A percentile compares a stretch with the other conserved stretches of the same genome.
Evolutionary conservation across 345 rosid genomes (phyloP).

Genomic region (Microthlaspi erraticum): DNA sequence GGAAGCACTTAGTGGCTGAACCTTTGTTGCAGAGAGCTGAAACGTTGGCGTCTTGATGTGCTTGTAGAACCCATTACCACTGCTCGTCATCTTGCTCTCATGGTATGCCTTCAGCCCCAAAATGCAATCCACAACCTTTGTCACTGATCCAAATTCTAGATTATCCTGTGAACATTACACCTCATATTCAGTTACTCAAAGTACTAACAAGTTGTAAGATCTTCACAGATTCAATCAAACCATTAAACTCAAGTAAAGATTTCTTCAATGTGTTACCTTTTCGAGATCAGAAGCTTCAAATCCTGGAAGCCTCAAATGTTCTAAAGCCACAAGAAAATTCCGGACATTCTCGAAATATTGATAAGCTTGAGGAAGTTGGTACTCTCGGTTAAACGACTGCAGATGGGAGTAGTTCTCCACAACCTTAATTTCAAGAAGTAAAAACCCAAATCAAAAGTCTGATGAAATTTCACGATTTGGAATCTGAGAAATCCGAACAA

Average conservation of each 20-base stretch:
- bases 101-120: slow-evolving; percentile 75
- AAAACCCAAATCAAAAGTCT: not conserved
- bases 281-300: slow-evolving; percentile 97
- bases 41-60: slow-evolving; percentile 66
- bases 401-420: slow-evolving; percentile 66
- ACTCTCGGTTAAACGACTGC: slow-evolving; percentile 58
- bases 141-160: slow-evolving; percentile 75
- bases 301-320: slow-evolving; percentile 78
- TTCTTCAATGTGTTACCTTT: slow-evolving; percentile 56
- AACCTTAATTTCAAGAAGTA: slow-evolving; percentile 52
- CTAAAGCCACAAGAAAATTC: slow-evolving; percentile 81
- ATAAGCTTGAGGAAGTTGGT: slow-evolving; percentile 75
- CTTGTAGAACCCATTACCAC: slow-evolving; percentile 59
- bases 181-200: slow-evolving; percentile 19
- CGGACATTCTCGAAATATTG: slow-evolving; percentile 94
- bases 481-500: not conserved
- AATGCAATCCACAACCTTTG: slow-evolving; percentile 85
- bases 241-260: not conserved
- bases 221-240: slow-evolving; percentile 4
- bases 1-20: slow-evolving; percentile 41
- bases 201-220: not conserved
- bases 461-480: not conserved
- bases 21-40: slow-evolving; percentile 54
- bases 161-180: slow-evolving; percentile 59
- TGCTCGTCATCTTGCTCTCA: slow-evolving; percentile 64